Evolutionary conservation across 1,139 yeast species (phyloP).

Genomic region (Pichia sp.): DNA sequence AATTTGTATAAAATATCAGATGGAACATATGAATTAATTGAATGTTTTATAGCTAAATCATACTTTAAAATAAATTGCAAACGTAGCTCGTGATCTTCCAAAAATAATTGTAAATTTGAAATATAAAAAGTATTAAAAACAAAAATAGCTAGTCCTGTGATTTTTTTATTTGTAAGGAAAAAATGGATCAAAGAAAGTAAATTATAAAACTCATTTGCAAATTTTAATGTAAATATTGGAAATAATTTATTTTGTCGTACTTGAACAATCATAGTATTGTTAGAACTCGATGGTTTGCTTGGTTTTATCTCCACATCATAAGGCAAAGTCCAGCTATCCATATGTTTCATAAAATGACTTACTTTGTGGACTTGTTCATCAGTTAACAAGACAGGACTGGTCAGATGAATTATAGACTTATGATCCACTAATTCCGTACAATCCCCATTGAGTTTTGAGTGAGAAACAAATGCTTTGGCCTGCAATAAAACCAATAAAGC

Average conservation of each 20-base stretch:
- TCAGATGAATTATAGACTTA: too few species aligned
- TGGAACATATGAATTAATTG: slow-evolving; percentile 14
- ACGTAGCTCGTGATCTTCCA: background rate
- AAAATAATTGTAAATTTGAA: background rate
- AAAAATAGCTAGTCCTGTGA: slow-evolving; percentile 3
- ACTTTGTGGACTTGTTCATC: background rate
- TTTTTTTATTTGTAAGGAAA: slow-evolving; percentile 12
- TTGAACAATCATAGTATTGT: background rate
- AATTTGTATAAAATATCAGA: slow-evolving; percentile 17
- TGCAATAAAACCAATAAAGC: too few species aligned
- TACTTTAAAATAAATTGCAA: slow-evolving; percentile 11
- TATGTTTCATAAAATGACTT: background rate
- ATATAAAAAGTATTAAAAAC: slow-evolving; percentile 7
- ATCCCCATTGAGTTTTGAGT: too few species aligned
- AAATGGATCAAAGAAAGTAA: slow-evolving; percentile 5
- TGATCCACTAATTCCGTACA: too few species aligned
- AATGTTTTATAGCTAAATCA: slow-evolving; percentile 16
- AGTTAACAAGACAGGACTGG: background rate
- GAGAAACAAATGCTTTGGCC: too few species aligned
- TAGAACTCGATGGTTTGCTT: background rate
- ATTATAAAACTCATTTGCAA: slow-evolving; percentile 4
- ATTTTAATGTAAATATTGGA: slow-evolving; percentile 7
- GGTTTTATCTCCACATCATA: background rate
- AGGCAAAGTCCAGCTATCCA: background rate
- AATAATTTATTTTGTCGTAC: background rate